Conservation (phyloP, 2,329 filamentous ascomycete genomes). For the Diaporthe sp. region DNA sequence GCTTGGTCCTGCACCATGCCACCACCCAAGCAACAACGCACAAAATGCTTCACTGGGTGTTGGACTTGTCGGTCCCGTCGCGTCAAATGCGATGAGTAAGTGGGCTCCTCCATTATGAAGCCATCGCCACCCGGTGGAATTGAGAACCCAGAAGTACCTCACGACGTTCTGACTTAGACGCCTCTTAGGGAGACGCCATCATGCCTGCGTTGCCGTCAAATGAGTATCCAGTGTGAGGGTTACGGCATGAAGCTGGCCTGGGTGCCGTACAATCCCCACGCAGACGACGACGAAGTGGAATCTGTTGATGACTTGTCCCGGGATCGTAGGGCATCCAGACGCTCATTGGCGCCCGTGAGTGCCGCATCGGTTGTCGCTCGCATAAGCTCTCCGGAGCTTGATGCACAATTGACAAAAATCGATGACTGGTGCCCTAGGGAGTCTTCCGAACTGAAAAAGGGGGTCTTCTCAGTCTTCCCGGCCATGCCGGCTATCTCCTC, state of each 20-base stretch:
- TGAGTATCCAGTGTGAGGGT: constrained; percentile 43
- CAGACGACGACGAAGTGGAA: background rate
- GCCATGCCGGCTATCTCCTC: too few relatives aligned
- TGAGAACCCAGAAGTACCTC: background rate
- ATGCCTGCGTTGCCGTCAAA: constrained; percentile 38
- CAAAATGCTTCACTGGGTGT: constrained; percentile 42
- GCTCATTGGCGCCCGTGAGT: background rate
- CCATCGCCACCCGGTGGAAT: background rate
- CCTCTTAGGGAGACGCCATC: constrained; percentile 18
- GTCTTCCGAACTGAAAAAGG: background rate
- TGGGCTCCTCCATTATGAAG: background rate
- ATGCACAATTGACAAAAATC: background rate
- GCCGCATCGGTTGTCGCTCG: background rate
- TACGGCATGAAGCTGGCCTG: constrained; percentile 43
- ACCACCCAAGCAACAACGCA: constrained; percentile 65
- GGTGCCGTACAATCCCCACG: constrained; percentile 27
- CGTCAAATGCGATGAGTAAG: constrained; percentile 43
- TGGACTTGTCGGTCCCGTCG: constrained; percentile 43
- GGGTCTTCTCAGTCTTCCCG: constrained; percentile 3
- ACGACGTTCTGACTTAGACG: background rate
- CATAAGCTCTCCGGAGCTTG: background rate
- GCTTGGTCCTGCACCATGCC: background rate
- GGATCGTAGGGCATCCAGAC: constrained; percentile 6
- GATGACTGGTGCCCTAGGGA: background rate
- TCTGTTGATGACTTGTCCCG: background rate